phyloP scores from a whole-genome alignment of 2,329 filamentous ascomycete species.

The Tricladium varicosporioides region DNA sequence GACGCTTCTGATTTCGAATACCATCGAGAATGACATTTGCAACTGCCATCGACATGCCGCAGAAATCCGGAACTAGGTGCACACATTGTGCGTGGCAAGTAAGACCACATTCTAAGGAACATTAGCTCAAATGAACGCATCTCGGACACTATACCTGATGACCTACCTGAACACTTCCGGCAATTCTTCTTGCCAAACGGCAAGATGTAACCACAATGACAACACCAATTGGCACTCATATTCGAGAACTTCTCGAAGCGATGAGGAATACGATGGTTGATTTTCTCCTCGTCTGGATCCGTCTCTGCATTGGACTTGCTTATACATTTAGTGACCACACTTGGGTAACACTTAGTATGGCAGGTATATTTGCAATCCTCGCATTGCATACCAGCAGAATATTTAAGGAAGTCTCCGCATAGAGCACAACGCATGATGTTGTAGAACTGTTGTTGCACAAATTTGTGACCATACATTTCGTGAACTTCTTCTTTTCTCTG shows the following conservation, averaged over 20 bases:
- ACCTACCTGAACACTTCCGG: slow-evolving; percentile 81
- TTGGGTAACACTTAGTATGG: slow-evolving; percentile 94
- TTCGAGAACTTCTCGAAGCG: slow-evolving; percentile 96
- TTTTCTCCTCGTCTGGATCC: slow-evolving; percentile 98
- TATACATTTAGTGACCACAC: slow-evolving; percentile 98
- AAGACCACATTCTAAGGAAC: slow-evolving; percentile 72
- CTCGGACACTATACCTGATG: background rate
- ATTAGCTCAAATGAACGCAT: slow-evolving; percentile 28
- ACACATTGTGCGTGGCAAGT: slow-evolving; percentile 90
- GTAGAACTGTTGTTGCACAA: slow-evolving; percentile 98
- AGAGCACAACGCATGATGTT: slow-evolving; percentile 99
- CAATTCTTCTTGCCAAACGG: slow-evolving; percentile 95
- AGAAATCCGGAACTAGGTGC: slow-evolving; percentile 96
- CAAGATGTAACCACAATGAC: slow-evolving; percentile 94
- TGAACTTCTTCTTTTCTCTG: slow-evolving; percentile 98
- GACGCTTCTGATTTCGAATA: slow-evolving; percentile 74
- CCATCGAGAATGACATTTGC: slow-evolving; percentile 92
- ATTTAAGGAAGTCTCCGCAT: slow-evolving; percentile 97
- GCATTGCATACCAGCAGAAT: slow-evolving; percentile 98
- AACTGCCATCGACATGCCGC: slow-evolving; percentile 97
- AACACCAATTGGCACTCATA: slow-evolving; percentile 98
- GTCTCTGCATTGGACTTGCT: slow-evolving; percentile 99
- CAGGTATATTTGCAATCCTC: slow-evolving; percentile 99
- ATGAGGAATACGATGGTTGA: slow-evolving; percentile 98
- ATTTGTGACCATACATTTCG: slow-evolving; percentile 99